Evolutionary conservation across 345 rosid genomes (phyloP).

Genomic region (Streptanthus diversifolius): DNA sequence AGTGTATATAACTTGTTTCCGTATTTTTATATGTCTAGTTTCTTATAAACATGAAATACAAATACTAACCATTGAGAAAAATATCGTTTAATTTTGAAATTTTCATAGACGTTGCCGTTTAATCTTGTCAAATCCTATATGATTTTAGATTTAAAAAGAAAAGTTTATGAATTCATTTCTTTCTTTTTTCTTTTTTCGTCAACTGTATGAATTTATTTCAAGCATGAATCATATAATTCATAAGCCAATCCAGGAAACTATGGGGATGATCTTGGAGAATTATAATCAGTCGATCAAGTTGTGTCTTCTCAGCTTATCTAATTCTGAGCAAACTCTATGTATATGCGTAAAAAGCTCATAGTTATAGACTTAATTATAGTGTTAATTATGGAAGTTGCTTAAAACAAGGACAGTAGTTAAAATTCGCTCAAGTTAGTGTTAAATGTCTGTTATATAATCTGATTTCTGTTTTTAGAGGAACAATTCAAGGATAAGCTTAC

Average conservation of each 20-base stretch:
- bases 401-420: background rate
- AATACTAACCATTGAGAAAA: background rate
- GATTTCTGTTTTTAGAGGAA: too few species aligned
- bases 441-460: background rate
- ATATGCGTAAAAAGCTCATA: background rate
- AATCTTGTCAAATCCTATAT: too few species aligned
- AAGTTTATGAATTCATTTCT: too few species aligned
- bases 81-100: background rate
- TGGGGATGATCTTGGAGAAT: slow-evolving; percentile 19
- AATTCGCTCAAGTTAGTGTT: background rate
- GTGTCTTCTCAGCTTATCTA: background rate
- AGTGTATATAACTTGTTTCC: background rate
- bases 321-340: too few species aligned
- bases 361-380: background rate
- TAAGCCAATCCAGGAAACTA: background rate
- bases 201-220: too few species aligned
- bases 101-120: background rate
- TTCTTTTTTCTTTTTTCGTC: too few species aligned
- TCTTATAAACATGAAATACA: background rate
- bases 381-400: background rate
- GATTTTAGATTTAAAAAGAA: too few species aligned
- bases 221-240: too few species aligned
- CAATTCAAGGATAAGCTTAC: too few species aligned
- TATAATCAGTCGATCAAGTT: background rate
- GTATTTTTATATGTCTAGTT: background rate